Evolutionary conservation across 1,284 basidiomycete species (phyloP).

Genomic region (Laetiporus sulphureus): DNA sequence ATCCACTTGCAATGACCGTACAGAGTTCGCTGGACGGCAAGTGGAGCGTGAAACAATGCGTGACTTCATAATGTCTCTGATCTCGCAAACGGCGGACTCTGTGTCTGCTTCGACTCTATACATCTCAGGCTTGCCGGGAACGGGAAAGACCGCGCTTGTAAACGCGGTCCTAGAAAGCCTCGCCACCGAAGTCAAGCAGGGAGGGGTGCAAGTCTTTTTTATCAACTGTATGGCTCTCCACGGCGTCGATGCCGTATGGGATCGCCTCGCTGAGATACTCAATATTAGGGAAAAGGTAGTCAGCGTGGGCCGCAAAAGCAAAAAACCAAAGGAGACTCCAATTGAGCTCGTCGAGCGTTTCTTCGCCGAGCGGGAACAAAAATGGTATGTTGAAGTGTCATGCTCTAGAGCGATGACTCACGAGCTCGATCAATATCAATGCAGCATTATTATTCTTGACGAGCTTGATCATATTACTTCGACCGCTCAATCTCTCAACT

Average conservation of each 20-base stretch:
- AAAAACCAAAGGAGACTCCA: not conserved
- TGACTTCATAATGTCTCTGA: slow-evolving; percentile 49
- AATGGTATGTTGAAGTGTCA: not conserved
- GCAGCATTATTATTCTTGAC: slow-evolving; percentile 68
- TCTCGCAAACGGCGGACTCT: no score
- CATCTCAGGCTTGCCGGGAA: slow-evolving; percentile 75
- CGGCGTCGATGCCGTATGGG: slow-evolving; percentile 63
- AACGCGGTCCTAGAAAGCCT: slow-evolving; percentile 47
- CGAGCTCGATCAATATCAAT: not conserved
- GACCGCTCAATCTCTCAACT: slow-evolving; percentile 45
- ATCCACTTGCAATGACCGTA: slow-evolving; percentile 50
- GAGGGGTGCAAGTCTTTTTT: slow-evolving; percentile 41
- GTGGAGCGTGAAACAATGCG: slow-evolving; percentile 49
- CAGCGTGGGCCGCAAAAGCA: not conserved
- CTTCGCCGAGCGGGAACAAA: not conserved
- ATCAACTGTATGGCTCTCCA: slow-evolving; percentile 77
- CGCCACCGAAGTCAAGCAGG: slow-evolving; percentile 29
- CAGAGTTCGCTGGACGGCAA: slow-evolving; percentile 57
- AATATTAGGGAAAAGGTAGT: slow-evolving; percentile 5
- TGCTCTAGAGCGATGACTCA: not conserved
- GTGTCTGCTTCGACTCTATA: slow-evolving; percentile 59
- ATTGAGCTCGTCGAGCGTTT: not conserved
- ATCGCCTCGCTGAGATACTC: slow-evolving; percentile 55
- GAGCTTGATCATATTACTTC: slow-evolving; percentile 73
- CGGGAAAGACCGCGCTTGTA: slow-evolving; percentile 77